Evolutionary conservation across 2,329 filamentous ascomycete genomes (phyloP).

Genomic region (Fusarium sp.): DNA sequence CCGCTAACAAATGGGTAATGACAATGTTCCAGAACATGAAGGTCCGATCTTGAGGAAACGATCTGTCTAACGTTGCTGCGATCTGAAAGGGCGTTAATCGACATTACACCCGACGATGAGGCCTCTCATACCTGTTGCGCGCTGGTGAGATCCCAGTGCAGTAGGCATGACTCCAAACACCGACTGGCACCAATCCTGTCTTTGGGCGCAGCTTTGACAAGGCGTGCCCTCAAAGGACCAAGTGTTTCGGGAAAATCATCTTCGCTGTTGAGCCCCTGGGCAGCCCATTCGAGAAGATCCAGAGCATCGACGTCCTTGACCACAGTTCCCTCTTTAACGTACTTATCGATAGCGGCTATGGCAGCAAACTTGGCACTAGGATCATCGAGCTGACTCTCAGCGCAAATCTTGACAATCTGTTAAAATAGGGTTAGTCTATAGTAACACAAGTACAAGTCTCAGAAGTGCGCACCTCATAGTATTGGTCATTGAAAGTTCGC

Average conservation of each 20-base stretch:
- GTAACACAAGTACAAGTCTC: background rate
- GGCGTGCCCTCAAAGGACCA: constrained; percentile 64
- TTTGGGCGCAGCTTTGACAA: constrained; percentile 68
- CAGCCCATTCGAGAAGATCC: constrained; percentile 70
- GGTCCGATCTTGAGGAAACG: constrained; percentile 63
- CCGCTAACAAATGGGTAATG: constrained; percentile 67
- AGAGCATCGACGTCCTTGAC: constrained; percentile 66
- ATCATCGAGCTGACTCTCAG: constrained; percentile 68
- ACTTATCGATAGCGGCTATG: constrained; percentile 61
- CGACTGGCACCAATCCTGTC: constrained; percentile 58
- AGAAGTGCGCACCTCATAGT: constrained; percentile 64
- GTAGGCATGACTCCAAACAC: constrained; percentile 67
- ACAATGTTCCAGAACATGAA: constrained; percentile 70
- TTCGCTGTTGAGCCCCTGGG: constrained; percentile 56
- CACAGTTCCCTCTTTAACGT: constrained; percentile 62
- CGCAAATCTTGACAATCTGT: constrained; percentile 64
- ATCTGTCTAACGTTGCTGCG: constrained; percentile 67
- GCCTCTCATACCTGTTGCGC: constrained; percentile 66
- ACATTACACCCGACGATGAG: too few relatives aligned
- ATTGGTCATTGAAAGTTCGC: constrained; percentile 66
- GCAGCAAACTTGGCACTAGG: constrained; percentile 62
- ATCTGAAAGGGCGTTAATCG: constrained; percentile 56
- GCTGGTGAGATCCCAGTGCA: constrained; percentile 69
- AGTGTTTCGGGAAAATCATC: constrained; percentile 63
- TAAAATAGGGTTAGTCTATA: constrained; percentile 16